These are phyloP conservation scores for Microcera coccophila DNA, from an alignment of 2,329 filamentous ascomycete species.

Conservation along the genomic window DNA sequence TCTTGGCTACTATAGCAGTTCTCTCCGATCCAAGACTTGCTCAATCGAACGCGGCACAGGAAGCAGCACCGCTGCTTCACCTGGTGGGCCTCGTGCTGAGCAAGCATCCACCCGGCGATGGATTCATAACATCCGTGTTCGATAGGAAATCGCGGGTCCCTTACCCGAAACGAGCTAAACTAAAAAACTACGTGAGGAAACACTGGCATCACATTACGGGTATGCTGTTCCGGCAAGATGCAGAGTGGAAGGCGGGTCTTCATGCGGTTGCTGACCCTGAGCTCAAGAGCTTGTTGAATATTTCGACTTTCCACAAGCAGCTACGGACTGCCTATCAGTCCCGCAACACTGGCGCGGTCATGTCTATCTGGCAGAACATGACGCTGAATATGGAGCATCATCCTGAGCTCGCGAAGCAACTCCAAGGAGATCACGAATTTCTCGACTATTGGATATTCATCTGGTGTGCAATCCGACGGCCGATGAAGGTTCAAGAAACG, in stretches of 20 bases:
- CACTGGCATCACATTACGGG: conserved; percentile 27
- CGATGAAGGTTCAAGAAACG: conserved; percentile 31
- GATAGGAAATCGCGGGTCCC: conserved; percentile 15
- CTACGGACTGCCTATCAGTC: conserved; percentile 28
- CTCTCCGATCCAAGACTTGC: conserved; percentile 26
- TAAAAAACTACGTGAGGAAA: conserved; percentile 25
- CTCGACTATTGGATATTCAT: conserved; percentile 41
- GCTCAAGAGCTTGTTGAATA: conserved; percentile 3
- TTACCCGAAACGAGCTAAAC: conserved; percentile 12
- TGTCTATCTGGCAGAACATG: conserved; percentile 34
- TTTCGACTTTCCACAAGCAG: conserved; percentile 27
- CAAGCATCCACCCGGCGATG: conserved; percentile 12
- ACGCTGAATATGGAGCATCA: conserved; percentile 21
- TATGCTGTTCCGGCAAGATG: conserved; percentile 22
- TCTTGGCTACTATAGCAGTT: conserved; percentile 32
- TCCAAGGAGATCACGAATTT: conserved; percentile 34
- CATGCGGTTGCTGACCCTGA: conserved; percentile 4
- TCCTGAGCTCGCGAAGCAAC: conserved; percentile 22
- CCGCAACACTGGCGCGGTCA: conserved; percentile 28
- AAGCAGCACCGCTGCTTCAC: conserved; percentile 30
- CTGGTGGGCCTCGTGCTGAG: conserved; percentile 23
- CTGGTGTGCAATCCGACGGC: conserved; percentile 34
- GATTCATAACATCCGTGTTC: conserved; percentile 19
- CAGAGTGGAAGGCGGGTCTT: conserved; percentile 19
- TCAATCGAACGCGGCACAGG: conserved; percentile 5